These are phyloP conservation scores for Podospora bellae-mahoneyi DNA, from an alignment of 495 filamentous ascomycete genomes.

Conservation along the genomic window DNA sequence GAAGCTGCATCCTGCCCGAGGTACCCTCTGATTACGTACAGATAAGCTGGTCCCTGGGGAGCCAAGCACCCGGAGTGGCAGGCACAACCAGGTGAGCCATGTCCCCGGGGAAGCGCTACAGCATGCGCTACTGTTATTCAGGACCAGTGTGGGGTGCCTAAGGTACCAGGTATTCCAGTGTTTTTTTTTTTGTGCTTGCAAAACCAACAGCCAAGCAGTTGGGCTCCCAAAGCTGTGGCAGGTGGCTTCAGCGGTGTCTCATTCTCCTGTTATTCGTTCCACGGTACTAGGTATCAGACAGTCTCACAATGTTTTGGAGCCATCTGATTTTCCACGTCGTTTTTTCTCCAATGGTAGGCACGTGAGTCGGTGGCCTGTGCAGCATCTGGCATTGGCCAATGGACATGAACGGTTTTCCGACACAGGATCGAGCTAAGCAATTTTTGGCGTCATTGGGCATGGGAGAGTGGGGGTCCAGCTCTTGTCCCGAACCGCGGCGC, in stretches of 20 bases:
- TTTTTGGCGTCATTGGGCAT: not conserved
- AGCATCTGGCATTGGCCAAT: not conserved
- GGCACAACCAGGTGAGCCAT: not conserved
- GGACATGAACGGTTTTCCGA: not conserved
- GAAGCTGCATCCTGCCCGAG: not conserved
- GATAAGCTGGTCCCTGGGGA: not conserved
- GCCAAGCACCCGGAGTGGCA: not conserved
- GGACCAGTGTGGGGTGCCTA: not conserved
- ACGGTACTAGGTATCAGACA: not conserved
- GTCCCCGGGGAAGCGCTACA: conserved; percentile 7
- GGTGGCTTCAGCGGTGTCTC: not conserved
- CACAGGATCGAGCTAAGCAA: not conserved
- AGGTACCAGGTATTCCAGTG: too few relatives aligned
- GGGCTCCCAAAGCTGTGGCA: not conserved
- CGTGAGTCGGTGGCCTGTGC: not conserved
- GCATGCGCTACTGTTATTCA: not conserved
- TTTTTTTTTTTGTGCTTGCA: too few relatives aligned
- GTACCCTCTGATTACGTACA: conserved; percentile 1
- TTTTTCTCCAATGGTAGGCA: not conserved
- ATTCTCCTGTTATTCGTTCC: not conserved
- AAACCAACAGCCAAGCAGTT: too few relatives aligned
- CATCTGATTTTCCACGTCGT: not conserved
- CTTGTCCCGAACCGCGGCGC: not conserved
- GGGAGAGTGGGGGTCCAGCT: not conserved
- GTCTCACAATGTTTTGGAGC: not conserved